Base-by-base conservation (phyloP, 148 eudicot species). In the Nyssa sinensis region DNA sequence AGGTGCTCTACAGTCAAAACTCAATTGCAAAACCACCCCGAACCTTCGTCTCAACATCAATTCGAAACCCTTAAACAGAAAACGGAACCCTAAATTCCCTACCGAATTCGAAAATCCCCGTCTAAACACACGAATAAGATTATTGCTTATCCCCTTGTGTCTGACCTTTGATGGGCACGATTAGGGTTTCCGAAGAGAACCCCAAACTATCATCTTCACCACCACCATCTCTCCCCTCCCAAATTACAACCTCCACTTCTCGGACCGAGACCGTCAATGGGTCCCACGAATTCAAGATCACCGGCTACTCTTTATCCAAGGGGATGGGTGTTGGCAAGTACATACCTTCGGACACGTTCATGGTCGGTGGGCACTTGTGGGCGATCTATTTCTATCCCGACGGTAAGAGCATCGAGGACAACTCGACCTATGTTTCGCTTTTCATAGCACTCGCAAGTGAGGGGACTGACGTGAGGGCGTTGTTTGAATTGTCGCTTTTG, bases 361-460 rank as follows among this genome's bases (percentile, higher is more conserved):
- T 64, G 63, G 88, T 87, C 2, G 90, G 90, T 1, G 90, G 90
- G 9, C 80, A 80, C 60, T 33, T 58, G 41, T 87, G 90, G 90
- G 88, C 90, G 5, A 81, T 87, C 37, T 87, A 83, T 64, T 87
- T 82, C 64, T 87, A 84, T 53, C 90, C 90, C 16, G 90, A 87
- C 74, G 90, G 90, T 0, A 87, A 87, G 71, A 78, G 83, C 66
- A 32, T 72, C n/a, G 90, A 87, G 74, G 90, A 87, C 70, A 79
- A 83, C 68, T 75, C 78, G 3, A 44, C 71, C 23, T 80, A 84
- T 23, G 86, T 85, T 10, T 87, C 90, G 37, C 69, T 83, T 66
- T 87, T 87, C 59, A 85, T 87, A 37, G 88, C 90, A 3, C 72
- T 87, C 71, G 90, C 86, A 19, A 82, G 86, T 28, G 90, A 87